These are phyloP conservation scores for Lactifluus subvellereus DNA, from an alignment of 768 basidiomycete species.

Conservation along the genomic window DNA sequence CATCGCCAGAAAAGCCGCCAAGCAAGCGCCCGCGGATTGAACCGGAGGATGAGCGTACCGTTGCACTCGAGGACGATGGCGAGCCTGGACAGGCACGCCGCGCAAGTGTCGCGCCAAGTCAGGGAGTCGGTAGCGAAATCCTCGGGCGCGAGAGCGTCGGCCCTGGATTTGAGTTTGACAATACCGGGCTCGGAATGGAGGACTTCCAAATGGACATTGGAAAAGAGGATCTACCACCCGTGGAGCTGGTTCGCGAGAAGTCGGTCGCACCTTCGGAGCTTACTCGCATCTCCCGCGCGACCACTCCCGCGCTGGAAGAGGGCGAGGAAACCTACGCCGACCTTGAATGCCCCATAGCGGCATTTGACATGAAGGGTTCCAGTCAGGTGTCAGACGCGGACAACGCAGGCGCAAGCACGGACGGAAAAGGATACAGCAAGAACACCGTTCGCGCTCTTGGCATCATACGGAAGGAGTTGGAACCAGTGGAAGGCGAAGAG, in stretches of 20 bases:
- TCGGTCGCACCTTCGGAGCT: slow-evolving; percentile 51
- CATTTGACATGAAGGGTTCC: slow-evolving; percentile 66
- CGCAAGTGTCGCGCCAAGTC: slow-evolving; percentile 53
- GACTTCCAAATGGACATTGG: slow-evolving; percentile 71
- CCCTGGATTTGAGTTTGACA: slow-evolving; percentile 50
- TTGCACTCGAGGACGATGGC: slow-evolving; percentile 36
- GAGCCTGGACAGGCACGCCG: slow-evolving; percentile 72
- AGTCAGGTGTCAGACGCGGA: slow-evolving; percentile 35
- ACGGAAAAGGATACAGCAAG: slow-evolving; percentile 76
- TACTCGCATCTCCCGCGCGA: slow-evolving; percentile 54
- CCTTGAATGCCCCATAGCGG: slow-evolving; percentile 68
- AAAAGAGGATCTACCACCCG: slow-evolving; percentile 40
- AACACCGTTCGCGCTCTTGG: slow-evolving; percentile 83
- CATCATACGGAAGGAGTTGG: slow-evolving; percentile 67
- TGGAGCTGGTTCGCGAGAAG: slow-evolving; percentile 37
- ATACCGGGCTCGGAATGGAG: slow-evolving; percentile 50
- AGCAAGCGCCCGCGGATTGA: slow-evolving; percentile 56
- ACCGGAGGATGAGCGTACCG: slow-evolving; percentile 34
- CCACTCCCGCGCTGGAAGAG: slow-evolving; percentile 63
- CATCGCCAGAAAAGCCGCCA: slow-evolving; percentile 49
- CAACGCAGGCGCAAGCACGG: slow-evolving; percentile 39
- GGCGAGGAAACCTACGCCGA: slow-evolving; percentile 65
- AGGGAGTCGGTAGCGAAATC: slow-evolving; percentile 50
- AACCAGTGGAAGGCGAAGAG: slow-evolving; percentile 45
- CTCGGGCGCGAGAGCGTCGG: slow-evolving; percentile 38